Base-by-base conservation (phyloP, 1,284 basidiomycete genomes). In the Heterobasidion annosum region DNA sequence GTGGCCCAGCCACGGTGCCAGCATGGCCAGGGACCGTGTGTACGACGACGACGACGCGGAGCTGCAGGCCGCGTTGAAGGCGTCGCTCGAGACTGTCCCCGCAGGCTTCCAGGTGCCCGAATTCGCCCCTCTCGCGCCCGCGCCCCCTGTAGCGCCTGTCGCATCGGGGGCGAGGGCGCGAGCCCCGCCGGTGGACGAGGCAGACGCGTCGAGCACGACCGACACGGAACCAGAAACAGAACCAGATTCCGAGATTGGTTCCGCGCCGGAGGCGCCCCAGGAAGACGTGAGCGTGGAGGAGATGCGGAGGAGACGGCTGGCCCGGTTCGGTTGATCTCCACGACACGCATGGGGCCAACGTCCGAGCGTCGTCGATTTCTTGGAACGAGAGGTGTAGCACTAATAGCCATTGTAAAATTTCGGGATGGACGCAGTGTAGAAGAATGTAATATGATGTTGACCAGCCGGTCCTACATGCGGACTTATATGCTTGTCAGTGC, bases 11-110 rank as follows among this genome's bases (percentile, higher is more conserved):
- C 44, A 16, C 13, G 32, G 19, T 37, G 50, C 15, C 13, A 44
- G 47, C 19, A 37, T 34, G 18, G 35, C 49, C 58, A 9, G 56
- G 33, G 57, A 64, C 49, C 64, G 78, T 50, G 79, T 83, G 42
- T 90, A 93, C 61, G 91, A 93, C 61, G 90, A 94, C 60, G 92
- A 94, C 60, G 92, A 96, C 61, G 83, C 78, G 37, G 87, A 91
- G 63, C 71, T 95, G 40, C 88, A 94, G 68, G 89, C 90, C 19
- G 93, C 93, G 12, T 70, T 96, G 52, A 83, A 76, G 63, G 93
- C 91, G 2, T 93, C 90, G 45, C 72, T 95, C 61, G 86, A 87
- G 62, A 74, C 75, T 46, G 66, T 84, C 25, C 84, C 90, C 0
- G 67, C 73, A 16, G 85, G 75, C 35, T 85, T 75, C 64, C 62